Evolutionary conservation across 306 rosid species (phyloP), one percentile per base, ranked within the genome.

Genomic region (Quillaja saponaria): DNA sequence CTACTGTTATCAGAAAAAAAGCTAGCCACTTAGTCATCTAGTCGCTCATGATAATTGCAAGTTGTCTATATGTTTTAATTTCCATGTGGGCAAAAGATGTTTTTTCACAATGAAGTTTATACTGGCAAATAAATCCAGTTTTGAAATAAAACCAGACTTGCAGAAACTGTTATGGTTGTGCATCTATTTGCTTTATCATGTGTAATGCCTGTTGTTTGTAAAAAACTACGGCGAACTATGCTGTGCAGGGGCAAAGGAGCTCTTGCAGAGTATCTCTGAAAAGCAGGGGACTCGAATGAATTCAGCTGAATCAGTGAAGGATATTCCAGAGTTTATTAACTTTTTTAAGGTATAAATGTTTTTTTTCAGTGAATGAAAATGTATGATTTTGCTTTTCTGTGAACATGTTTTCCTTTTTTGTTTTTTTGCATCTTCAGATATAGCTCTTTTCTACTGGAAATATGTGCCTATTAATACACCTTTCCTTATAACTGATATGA

Each of bases 281-380:
- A 92, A 89, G 82, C 98, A 88, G 63, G 98, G 98, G 63, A 80
- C 73, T 73, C 59, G 51, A 72, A 92, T 92, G 98, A 74, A 81
- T 74, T 84, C 92, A 46, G 74, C 72, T 42, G 90, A 92, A 74
- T 92, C 98, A 11, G 75, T 88, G 42, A 81, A 82, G 73, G 94
- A 92, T 75, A 92, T 92, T 71, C 82, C 84, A 3, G 71, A 71
- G 63, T 92, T 92, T 63, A 45, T 88, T 40, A 90, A 86, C 63
- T 83, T 77, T 71, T 92, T 71, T 57, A 86, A 88, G 95, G 98
- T 81, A 64, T 75, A 84, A 53, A 11, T 18, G n/a, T 64, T 51
- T 68, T 76, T 52, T 63, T 76, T 73, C 44, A 39, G 16, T 64
- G 63, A 34, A 37, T 66, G 60, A 55, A 44, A 59, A 11, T 9